phyloP scores from a whole-genome alignment of 495 filamentous ascomycete genomes.

The Copromyces sp. region DNA sequence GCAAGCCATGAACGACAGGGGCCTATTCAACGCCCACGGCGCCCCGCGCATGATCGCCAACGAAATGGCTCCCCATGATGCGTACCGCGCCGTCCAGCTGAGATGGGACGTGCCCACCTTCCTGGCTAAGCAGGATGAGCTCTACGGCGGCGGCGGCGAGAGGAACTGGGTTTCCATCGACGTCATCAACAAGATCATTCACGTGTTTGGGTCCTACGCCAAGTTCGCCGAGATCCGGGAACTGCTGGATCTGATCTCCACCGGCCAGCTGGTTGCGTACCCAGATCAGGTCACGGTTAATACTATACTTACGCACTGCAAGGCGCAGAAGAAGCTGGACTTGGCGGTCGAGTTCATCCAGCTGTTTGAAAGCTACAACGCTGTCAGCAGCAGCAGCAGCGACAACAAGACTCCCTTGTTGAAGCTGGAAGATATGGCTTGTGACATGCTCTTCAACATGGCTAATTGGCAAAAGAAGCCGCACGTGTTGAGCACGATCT shows the following conservation, averaged over 20 bases:
- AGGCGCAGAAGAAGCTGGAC: conserved; percentile 5
- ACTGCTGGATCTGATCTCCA: conserved; percentile 19
- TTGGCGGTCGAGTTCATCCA: conserved; percentile 9
- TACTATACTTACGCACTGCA: conserved; percentile 27
- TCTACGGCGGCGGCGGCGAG: conserved; percentile 21
- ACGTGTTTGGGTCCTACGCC: conserved; percentile 18
- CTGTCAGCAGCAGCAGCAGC: not conserved
- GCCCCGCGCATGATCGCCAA: conserved; percentile 15
- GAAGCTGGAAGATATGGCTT: conserved; percentile 12
- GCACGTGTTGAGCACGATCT: conserved; percentile 28
- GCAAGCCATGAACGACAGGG: conserved; percentile 19
- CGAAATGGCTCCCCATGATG: conserved; percentile 25
- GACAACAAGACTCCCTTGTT: not conserved
- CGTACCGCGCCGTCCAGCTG: conserved; percentile 18
- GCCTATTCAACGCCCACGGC: conserved; percentile 13
- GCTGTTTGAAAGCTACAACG: conserved; percentile 12
- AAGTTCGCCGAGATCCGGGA: conserved; percentile 13
- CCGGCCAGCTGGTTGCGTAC: not conserved
- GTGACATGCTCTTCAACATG: conserved; percentile 22
- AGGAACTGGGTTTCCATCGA: conserved; percentile 23
- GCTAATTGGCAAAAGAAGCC: conserved; percentile 20
- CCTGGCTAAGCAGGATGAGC: conserved; percentile 18
- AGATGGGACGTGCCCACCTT: conserved; percentile 15
- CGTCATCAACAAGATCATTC: conserved; percentile 24
- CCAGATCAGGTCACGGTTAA: conserved; percentile 23